These are phyloP conservation scores for Hirsutella thompsonii DNA, from an alignment of 2,329 filamentous ascomycete genomes.

Conservation along the genomic window DNA sequence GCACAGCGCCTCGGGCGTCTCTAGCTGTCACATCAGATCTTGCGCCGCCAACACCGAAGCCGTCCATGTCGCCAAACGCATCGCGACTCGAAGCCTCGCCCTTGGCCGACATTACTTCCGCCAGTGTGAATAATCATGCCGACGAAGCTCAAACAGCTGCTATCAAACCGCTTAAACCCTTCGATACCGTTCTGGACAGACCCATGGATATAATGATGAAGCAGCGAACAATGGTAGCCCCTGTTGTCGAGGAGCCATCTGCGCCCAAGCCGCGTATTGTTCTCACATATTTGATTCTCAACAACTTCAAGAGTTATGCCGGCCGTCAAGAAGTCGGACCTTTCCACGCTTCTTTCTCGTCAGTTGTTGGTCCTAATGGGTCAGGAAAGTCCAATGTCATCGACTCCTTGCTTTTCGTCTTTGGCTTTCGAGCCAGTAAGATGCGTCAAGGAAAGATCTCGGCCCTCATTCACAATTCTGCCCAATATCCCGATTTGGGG, in stretches of 20 bases:
- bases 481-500: slow-evolving; percentile 70
- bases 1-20: slow-evolving; percentile 28
- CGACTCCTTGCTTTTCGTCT: slow-evolving; percentile 95
- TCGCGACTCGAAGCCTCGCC: slow-evolving; percentile 40
- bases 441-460: slow-evolving; percentile 99
- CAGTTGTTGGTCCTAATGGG: slow-evolving; percentile 93
- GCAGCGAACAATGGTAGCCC: slow-evolving; percentile 57
- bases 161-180: slow-evolving; percentile 60
- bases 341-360: slow-evolving; percentile 94
- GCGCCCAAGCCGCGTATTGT: slow-evolving; percentile 79
- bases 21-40: slow-evolving; percentile 26
- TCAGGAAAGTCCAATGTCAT: slow-evolving; percentile 99
- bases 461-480: slow-evolving; percentile 93
- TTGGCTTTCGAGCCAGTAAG: slow-evolving; percentile 96
- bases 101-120: slow-evolving; percentile 60
- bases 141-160: slow-evolving; percentile 27
- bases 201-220: slow-evolving; percentile 92
- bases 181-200: slow-evolving; percentile 68
- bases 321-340: slow-evolving; percentile 90
- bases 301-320: slow-evolving; percentile 98
- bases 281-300: slow-evolving; percentile 82
- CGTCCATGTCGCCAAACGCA: slow-evolving; percentile 44
- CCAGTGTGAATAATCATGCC: slow-evolving; percentile 39
- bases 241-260: slow-evolving; percentile 58
- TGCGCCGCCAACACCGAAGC: slow-evolving; percentile 30